Percentiles rank a stretch among this genome's conserved stretches.
Evolutionary conservation across 495 filamentous ascomycete genomes (phyloP).

Genomic region (Geopyxis carbonaria): DNA sequence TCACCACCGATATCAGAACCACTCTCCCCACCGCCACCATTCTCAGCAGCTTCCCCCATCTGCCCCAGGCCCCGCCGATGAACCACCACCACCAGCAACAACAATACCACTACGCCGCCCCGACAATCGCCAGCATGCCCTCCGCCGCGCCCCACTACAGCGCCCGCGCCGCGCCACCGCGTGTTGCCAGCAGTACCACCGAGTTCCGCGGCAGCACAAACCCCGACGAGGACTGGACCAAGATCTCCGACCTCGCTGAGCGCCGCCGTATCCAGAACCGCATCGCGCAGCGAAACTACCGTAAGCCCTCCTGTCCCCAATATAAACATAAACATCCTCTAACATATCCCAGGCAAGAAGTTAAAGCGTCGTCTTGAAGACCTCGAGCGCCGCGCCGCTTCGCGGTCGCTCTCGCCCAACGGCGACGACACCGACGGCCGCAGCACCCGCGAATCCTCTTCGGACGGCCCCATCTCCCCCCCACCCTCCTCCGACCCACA

Average conservation of each 20-base stretch:
- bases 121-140: slow-evolving; percentile 16
- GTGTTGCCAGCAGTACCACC: slow-evolving; percentile 25
- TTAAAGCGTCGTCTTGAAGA: slow-evolving; percentile 95
- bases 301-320: slow-evolving; percentile 41
- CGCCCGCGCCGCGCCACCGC: slow-evolving; percentile 1
- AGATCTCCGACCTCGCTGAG: slow-evolving; percentile 94
- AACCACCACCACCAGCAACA: slow-evolving; percentile 17
- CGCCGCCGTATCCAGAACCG: slow-evolving; percentile 89
- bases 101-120: slow-evolving; percentile 13
- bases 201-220: slow-evolving; percentile 94
- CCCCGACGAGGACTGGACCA: slow-evolving; percentile 97
- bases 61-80: too few species aligned
- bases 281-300: slow-evolving; percentile 96
- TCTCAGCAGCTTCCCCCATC: too few species aligned
- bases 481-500: slow-evolving; percentile 24
- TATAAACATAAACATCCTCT: slow-evolving; percentile 2
- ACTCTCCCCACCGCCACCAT: too few species aligned
- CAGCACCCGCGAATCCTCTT: slow-evolving; percentile 32
- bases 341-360: slow-evolving; percentile 64
- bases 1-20: too few species aligned
- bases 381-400: slow-evolving; percentile 78
- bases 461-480: slow-evolving; percentile 43
- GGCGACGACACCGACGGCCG: slow-evolving; percentile 26
- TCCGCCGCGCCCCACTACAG: slow-evolving; percentile 7
- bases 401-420: slow-evolving; percentile 40